Evolutionary conservation across 352 stramenopile species (phyloP).

Genomic region (Poterioochromonas sp.): DNA sequence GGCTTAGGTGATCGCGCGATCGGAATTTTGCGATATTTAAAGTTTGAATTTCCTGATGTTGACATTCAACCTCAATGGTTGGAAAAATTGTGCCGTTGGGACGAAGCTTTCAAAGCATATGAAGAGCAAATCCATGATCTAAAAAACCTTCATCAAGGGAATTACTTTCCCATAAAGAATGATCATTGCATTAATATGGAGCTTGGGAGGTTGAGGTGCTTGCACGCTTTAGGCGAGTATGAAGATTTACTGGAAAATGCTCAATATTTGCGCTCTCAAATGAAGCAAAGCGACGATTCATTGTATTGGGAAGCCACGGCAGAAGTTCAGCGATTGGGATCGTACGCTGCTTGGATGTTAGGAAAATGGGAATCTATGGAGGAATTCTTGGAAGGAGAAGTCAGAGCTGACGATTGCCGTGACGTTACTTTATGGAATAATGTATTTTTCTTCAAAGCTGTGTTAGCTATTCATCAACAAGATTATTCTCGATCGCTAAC

Average conservation of each 20-base stretch:
- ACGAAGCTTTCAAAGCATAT: constrained; percentile 84
- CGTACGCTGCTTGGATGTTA: constrained; percentile 67
- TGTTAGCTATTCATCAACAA: constrained; percentile 35
- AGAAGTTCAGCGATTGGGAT: constrained; percentile 44
- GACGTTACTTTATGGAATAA: neutral
- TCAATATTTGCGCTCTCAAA: neutral
- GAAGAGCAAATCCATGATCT: constrained; percentile 58
- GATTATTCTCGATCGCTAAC: neutral
- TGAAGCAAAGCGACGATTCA: neutral
- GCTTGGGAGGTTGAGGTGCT: constrained; percentile 91
- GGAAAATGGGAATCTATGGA: constrained; percentile 68
- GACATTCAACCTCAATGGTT: constrained; percentile 81
- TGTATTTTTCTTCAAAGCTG: constrained; percentile 50
- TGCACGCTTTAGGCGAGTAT: constrained; percentile 91
- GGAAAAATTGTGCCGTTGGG: constrained; percentile 93
- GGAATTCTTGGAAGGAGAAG: constrained; percentile 45
- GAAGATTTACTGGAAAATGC: constrained; percentile 50
- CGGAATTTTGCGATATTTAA: constrained; percentile 78
- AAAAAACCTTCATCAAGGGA: neutral
- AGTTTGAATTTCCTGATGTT: constrained; percentile 38
- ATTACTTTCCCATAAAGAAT: neutral
- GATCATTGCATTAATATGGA: constrained; percentile 37
- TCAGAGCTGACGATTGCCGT: neutral
- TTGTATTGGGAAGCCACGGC: constrained; percentile 21
- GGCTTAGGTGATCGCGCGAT: constrained; percentile 85